These are phyloP conservation scores for Arabis alpina DNA, from an alignment of 345 rosid species.

Conservation along the genomic window DNA sequence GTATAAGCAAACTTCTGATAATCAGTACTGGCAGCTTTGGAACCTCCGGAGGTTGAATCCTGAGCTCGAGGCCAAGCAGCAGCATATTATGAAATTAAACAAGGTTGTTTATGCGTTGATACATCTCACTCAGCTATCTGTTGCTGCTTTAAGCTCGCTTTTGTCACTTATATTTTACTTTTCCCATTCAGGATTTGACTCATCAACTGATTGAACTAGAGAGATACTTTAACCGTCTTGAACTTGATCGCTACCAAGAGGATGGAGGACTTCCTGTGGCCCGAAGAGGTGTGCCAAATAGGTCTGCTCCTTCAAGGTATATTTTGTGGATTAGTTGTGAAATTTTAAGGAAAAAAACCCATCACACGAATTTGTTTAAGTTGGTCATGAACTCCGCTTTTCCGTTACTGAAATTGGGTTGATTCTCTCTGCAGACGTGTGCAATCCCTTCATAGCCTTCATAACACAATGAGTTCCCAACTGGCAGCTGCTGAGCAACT, in stretches of 20 bases:
- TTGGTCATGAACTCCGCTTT: constrained; percentile 11
- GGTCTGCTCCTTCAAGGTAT: constrained; percentile 74
- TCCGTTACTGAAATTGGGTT: constrained; percentile 24
- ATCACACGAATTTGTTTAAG: constrained; percentile 14
- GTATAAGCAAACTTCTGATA: constrained; percentile 84
- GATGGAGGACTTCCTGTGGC: constrained; percentile 50
- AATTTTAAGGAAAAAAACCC: not conserved
- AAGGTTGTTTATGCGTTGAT: constrained; percentile 56
- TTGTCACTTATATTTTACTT: constrained; percentile 26
- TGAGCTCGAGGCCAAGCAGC: constrained; percentile 83
- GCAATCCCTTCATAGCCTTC: constrained; percentile 74
- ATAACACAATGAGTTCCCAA: constrained; percentile 75
- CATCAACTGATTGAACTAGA: constrained; percentile 82
- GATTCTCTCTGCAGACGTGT: constrained; percentile 57
- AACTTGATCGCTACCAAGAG: constrained; percentile 78
- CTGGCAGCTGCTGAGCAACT: constrained; percentile 89
- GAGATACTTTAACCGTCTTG: constrained; percentile 86
- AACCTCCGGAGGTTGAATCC: constrained; percentile 80
- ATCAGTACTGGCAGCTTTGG: constrained; percentile 88
- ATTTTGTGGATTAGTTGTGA: constrained; percentile 28
- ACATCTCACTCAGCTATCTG: constrained; percentile 23
- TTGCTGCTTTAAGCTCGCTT: constrained; percentile 29
- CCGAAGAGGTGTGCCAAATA: constrained; percentile 54
- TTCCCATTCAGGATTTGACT: constrained; percentile 69
- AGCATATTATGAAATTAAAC: constrained; percentile 60